These are phyloP conservation scores for Dentipellis sp. DNA, from an alignment of 768 basidiomycete genomes.

Conservation along the genomic window DNA sequence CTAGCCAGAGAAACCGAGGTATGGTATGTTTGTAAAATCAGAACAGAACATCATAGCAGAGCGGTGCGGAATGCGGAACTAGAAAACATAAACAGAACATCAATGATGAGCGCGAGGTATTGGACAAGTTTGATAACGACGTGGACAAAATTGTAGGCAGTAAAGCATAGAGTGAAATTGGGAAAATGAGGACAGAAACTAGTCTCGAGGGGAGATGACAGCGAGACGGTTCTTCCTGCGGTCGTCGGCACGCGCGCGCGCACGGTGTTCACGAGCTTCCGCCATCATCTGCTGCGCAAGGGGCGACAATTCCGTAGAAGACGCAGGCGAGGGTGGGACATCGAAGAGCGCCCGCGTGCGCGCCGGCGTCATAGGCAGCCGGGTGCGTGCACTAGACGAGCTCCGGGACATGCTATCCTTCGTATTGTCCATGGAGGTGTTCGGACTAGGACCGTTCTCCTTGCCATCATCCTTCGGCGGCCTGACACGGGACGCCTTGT, in stretches of 20 bases:
- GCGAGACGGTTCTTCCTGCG: constrained; percentile 3
- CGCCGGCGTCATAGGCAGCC: constrained; percentile 33
- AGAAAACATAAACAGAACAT: neutral
- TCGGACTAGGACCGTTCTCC: constrained; percentile 6
- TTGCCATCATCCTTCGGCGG: constrained; percentile 1
- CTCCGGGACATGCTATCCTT: neutral
- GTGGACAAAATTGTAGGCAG: neutral
- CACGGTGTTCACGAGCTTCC: constrained; percentile 38
- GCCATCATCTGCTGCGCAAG: constrained; percentile 60
- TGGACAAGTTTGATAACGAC: neutral
- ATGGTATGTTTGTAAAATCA: too few species aligned
- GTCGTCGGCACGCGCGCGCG: constrained; percentile 14
- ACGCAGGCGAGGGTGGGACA: constrained; percentile 49
- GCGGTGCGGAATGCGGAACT: neutral
- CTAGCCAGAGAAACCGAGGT: neutral
- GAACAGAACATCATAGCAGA: too few species aligned
- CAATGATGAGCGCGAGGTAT: neutral
- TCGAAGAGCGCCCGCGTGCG: constrained; percentile 30
- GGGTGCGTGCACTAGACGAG: constrained; percentile 1
- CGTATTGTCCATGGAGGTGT: neutral
- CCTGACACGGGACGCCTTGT: neutral
- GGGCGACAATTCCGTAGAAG: constrained; percentile 68
- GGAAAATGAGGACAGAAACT: neutral
- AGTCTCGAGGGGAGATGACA: neutral
- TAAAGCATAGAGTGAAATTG: neutral